These are phyloP conservation scores for Triangularia verruculosa DNA, from an alignment of 2,329 filamentous ascomycete species.

Conservation along the genomic window DNA sequence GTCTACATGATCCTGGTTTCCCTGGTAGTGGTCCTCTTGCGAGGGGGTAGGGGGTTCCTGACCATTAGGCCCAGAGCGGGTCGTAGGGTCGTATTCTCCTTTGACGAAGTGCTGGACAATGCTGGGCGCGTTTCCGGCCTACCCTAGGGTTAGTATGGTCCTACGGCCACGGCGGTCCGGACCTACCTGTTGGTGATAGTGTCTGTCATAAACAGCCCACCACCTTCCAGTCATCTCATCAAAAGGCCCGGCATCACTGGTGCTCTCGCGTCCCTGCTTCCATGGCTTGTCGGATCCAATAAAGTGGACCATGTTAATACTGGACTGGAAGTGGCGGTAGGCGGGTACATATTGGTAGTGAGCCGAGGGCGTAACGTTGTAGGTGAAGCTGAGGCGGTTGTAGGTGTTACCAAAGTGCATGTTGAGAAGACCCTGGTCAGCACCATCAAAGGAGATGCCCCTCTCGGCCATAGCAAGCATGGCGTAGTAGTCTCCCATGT, in stretches of 20 bases:
- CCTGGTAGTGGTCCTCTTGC: conserved; percentile 24
- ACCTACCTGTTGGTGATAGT: conserved; percentile 62
- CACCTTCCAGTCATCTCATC: conserved; percentile 81
- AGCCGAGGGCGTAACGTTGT: conserved; percentile 94
- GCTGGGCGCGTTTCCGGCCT: conserved; percentile 28
- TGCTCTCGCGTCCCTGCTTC: conserved; percentile 59
- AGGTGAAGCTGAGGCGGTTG: conserved; percentile 88
- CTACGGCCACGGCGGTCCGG: neutral
- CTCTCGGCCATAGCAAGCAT: conserved; percentile 78
- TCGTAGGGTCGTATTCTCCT: conserved; percentile 48
- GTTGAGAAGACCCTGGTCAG: conserved; percentile 92
- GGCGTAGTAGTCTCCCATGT: conserved; percentile 83
- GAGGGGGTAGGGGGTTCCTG: conserved; percentile 30
- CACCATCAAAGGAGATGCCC: conserved; percentile 93
- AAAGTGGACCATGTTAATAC: conserved; percentile 89
- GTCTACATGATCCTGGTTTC: conserved; percentile 21
- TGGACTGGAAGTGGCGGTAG: conserved; percentile 87
- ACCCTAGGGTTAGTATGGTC: conserved; percentile 1
- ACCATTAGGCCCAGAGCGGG: conserved; percentile 33
- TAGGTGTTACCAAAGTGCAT: conserved; percentile 84
- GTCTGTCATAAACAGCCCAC: conserved; percentile 92
- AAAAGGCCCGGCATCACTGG: conserved; percentile 61
- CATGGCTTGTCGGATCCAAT: conserved; percentile 92
- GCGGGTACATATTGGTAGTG: conserved; percentile 98
- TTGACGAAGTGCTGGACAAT: conserved; percentile 53